These are phyloP conservation scores for Melampsora larici-populina DNA, from an alignment of 1,284 basidiomycete genomes.

Conservation along the genomic window DNA sequence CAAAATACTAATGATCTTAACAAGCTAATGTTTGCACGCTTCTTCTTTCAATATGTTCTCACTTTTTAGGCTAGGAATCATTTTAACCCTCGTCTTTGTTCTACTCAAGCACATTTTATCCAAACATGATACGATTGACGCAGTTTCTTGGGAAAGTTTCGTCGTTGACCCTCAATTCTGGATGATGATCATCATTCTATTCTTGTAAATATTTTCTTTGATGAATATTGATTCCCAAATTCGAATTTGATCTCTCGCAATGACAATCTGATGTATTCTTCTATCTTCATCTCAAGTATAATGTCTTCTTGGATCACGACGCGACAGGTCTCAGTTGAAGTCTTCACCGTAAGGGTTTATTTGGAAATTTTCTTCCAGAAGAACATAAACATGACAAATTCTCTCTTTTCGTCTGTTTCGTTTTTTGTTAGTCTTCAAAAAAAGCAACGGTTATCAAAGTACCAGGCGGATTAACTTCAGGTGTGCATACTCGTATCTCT, in stretches of 20 bases:
- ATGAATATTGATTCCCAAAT: too few relatives aligned
- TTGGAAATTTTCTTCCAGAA: too few relatives aligned
- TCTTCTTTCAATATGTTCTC: too few relatives aligned
- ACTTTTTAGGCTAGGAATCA: constrained; percentile 33
- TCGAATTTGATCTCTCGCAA: too few relatives aligned
- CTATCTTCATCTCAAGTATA: too few relatives aligned
- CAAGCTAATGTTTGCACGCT: not conserved
- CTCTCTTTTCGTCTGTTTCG: too few relatives aligned
- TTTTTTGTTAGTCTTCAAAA: not conserved
- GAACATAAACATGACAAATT: too few relatives aligned
- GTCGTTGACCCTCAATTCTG: constrained; percentile 1
- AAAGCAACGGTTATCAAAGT: not conserved
- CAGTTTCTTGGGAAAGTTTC: too few relatives aligned
- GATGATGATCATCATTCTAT: constrained; percentile 8
- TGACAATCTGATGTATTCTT: too few relatives aligned
- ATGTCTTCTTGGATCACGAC: not conserved
- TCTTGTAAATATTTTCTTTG: constrained; percentile 26
- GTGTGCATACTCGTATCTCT: not conserved
- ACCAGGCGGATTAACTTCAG: not conserved
- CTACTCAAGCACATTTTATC: not conserved
- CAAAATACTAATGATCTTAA: not conserved
- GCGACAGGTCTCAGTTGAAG: not conserved
- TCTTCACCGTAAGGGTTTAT: too few relatives aligned
- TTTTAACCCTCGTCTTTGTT: constrained; percentile 19
- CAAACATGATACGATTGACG: too few relatives aligned